phyloP scores from a whole-genome alignment of 2,329 filamentous ascomycete species.

The Clonostachys solani region DNA sequence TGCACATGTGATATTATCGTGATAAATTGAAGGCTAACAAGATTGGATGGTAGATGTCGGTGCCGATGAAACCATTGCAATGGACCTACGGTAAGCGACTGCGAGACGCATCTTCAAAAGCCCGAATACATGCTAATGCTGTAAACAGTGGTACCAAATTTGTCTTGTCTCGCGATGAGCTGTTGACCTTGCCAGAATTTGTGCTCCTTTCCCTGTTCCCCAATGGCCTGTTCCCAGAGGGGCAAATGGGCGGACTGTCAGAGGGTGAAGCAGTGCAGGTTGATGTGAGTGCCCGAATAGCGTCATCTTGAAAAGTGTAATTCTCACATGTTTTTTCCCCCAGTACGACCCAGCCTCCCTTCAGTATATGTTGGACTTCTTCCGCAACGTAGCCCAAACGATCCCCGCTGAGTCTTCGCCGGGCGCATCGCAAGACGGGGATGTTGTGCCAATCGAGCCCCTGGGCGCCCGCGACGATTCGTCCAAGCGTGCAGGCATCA shows the following conservation, averaged over 20 bases:
- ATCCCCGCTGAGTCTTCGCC: slow-evolving; percentile 75
- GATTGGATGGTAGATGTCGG: slow-evolving; percentile 56
- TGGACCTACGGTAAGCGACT: slow-evolving; percentile 79
- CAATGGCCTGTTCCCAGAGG: slow-evolving; percentile 95
- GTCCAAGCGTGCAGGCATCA: slow-evolving; percentile 91
- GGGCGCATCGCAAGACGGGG: slow-evolving; percentile 57
- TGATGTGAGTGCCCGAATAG: slow-evolving; percentile 66
- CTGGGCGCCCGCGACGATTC: slow-evolving; percentile 68
- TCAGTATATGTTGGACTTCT: slow-evolving; percentile 99
- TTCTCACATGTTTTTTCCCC: slow-evolving; percentile 13
- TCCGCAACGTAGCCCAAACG: slow-evolving; percentile 92
- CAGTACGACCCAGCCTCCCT: slow-evolving; percentile 95
- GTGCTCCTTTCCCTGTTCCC: slow-evolving; percentile 96
- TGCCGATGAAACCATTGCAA: slow-evolving; percentile 88
- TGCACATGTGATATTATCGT: neutral
- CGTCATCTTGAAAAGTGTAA: neutral
- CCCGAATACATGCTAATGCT: slow-evolving; percentile 14
- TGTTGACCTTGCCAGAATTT: slow-evolving; percentile 94
- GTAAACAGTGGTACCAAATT: slow-evolving; percentile 78
- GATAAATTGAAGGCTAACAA: too few relatives aligned
- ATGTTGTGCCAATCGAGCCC: slow-evolving; percentile 65
- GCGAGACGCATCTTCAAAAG: neutral
- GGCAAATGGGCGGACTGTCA: slow-evolving; percentile 88
- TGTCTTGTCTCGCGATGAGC: slow-evolving; percentile 88
- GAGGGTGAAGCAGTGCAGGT: slow-evolving; percentile 95